A percentile compares a stretch with the other conserved stretches of the same genome.
These are phyloP conservation scores for Mucor sp. DNA, from an alignment of 371 early-diverging fungal species.

Conservation along the genomic window DNA sequence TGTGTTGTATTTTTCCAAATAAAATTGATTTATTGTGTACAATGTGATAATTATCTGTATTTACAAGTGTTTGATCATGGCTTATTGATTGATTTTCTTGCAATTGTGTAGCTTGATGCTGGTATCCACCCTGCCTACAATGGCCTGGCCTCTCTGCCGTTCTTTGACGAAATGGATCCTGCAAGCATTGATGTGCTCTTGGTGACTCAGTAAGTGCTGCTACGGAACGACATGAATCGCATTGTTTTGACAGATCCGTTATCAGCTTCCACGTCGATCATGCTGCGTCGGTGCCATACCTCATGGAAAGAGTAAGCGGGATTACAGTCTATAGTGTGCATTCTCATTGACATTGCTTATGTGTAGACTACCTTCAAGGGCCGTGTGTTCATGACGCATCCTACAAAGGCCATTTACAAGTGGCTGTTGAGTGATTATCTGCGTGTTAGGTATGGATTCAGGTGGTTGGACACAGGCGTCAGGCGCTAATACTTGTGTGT, in stretches of 20 bases:
- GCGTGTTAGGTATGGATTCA: slow-evolving; percentile 73
- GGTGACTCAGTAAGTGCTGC: slow-evolving; percentile 83
- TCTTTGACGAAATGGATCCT: slow-evolving; percentile 98
- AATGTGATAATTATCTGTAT: slow-evolving; percentile 13
- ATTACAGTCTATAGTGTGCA: neutral
- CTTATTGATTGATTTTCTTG: slow-evolving; percentile 15
- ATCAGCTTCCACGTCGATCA: slow-evolving; percentile 99
- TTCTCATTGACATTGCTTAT: neutral
- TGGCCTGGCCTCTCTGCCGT: slow-evolving; percentile 97
- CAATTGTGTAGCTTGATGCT: slow-evolving; percentile 86
- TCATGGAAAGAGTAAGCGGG: slow-evolving; percentile 88
- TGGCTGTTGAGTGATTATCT: slow-evolving; percentile 99
- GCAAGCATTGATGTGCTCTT: slow-evolving; percentile 92
- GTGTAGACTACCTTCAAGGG: slow-evolving; percentile 95
- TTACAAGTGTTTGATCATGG: neutral
- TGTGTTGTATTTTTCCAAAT: neutral
- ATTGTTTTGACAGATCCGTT: neutral
- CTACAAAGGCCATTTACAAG: slow-evolving; percentile 98
- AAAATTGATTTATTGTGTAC: slow-evolving; percentile 8
- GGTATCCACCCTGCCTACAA: slow-evolving; percentile 99
- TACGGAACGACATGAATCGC: neutral
- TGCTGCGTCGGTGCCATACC: slow-evolving; percentile 99
- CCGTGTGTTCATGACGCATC: slow-evolving; percentile 99
- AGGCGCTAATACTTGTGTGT: neutral
- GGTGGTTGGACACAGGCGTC: neutral